Evolutionary conservation across 371 early-diverging fungal genomes (phyloP), one percentile per base, ranked within the genome.

Genomic region (Dichotomocladium elegans): DNA sequence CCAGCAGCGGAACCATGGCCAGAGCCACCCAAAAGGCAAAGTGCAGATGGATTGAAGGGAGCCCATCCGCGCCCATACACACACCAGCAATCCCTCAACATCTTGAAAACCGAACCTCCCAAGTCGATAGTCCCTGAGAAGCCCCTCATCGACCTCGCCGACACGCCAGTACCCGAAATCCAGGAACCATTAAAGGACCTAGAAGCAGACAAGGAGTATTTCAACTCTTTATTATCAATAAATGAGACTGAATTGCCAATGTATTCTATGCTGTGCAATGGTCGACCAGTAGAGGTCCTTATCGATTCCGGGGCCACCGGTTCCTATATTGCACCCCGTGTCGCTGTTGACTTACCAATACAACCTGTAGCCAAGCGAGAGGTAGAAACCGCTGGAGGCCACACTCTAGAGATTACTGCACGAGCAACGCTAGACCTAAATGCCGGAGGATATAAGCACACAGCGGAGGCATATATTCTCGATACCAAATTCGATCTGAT

Each of bases 401-500:
- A 48, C 12, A 17, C 25, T 5, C 17, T 41, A 21, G 47, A 15
- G 26, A 48, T 47, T 24, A 44, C 27, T 17, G 25, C 19, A 12
- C 42, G 25, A 42, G 42, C 42, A 24, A 42, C 42, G 17, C 25
- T 42, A 12, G 15, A 21, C 8, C 19, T 44, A 12, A 26, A 42
- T 4, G 41, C 15, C 1, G 21, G 30, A 40, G 51, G 44, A 53
- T 24, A 53, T 22, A 11, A 53, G 44, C 24, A n/a, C n/a, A n/a
- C n/a, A n/a, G n/a, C n/a, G n/a, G n/a, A n/a, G n/a, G n/a, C n/a
- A n/a, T n/a, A n/a, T n/a, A n/a, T n/a, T n/a, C n/a, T n/a, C n/a
- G n/a, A n/a, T n/a, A n/a, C n/a, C n/a, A n/a, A n/a, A n/a, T 53
- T 53, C 31, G 53, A 53, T 24, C 21, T 53, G 2, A 53, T 53